Base-by-base conservation (phyloP, 2,329 filamentous ascomycete genomes). In the Aureobasidium musti region DNA sequence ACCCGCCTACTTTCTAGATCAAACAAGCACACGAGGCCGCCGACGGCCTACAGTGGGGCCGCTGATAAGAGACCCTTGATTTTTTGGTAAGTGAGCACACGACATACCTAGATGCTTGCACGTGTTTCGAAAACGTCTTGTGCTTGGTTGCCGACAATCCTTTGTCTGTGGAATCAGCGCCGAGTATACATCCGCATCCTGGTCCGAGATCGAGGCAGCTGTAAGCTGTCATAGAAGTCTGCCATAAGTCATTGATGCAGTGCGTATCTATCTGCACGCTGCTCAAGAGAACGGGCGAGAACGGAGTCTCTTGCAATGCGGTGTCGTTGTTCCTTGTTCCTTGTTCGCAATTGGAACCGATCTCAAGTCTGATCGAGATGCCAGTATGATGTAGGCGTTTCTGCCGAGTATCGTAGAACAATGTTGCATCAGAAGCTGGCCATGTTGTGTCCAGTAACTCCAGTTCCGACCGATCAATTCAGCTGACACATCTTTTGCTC, bases 1-100 rank as follows among this genome's bases (percentile, higher is more conserved):
- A 61, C 10, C 45, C 45, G 59, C 59, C 59, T 63, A 52, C 21
- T 52, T 61, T 47, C 13, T 63, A 63, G 33, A 63, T 63, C 35
- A 63, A 63, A 39, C 59, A 63, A 41, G 17, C 43, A 63, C 45
- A 30, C 14, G n/a, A 21, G 30, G 28, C 33, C n/a, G 3, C 17
- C 21, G 14, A 13, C 14, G 59, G 21, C 14, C 30, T 49, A 33
- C 14, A 23, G 45, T 63, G 45, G 59, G 59, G 59, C 59, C 33
- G 17, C 41, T 14, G 19, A 23, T 33, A 17, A 28, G 23, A 26
- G 43, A 61, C 57, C 59, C 59, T 52, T 39, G 45, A 33, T 50
- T 33, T 39, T 41, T 17, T 21, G 45, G 59, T 52, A 63, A 52
- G 59, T n/a, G 59, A 13, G 21, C 59, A 63, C 45, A 45, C 59